Percentiles rank a stretch among this genome's conserved stretches.
These are phyloP conservation scores for Cordyceps fumosorosea DNA, from an alignment of 2,329 filamentous ascomycete genomes.

Conservation along the genomic window DNA sequence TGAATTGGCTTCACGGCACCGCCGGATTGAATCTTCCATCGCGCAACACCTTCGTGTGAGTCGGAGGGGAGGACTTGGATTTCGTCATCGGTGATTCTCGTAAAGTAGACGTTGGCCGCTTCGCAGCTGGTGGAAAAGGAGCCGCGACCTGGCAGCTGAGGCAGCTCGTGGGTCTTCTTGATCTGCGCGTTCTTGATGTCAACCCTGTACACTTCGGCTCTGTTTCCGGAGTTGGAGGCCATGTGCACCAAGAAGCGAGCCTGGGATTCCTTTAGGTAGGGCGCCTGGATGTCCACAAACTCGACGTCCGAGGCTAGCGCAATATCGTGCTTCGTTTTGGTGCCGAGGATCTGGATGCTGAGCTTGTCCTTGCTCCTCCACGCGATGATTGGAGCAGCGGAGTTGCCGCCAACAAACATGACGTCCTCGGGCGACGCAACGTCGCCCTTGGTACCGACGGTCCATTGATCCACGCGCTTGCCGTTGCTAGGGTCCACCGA, in stretches of 20 bases:
- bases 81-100: conserved; percentile 69
- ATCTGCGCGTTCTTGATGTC: conserved; percentile 63
- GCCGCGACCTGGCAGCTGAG: conserved; percentile 61
- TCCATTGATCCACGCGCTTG: conserved; percentile 63
- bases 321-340: conserved; percentile 50
- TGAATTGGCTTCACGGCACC: conserved; percentile 48
- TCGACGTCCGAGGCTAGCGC: conserved; percentile 40
- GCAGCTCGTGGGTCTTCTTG: conserved; percentile 73
- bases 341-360: conserved; percentile 64
- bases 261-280: conserved; percentile 62
- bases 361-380: conserved; percentile 67
- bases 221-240: conserved; percentile 61
- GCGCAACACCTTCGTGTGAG: conserved; percentile 68
- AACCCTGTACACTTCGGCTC: conserved; percentile 81
- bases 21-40: conserved; percentile 56
- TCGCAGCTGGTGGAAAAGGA: conserved; percentile 73
- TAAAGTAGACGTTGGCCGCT: conserved; percentile 83
- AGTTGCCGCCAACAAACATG: conserved; percentile 69
- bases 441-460: conserved; percentile 67
- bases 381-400: conserved; percentile 65
- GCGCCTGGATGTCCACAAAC: conserved; percentile 63
- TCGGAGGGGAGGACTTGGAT: conserved; percentile 66
- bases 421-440: conserved; percentile 58
- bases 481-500: conserved; percentile 69
- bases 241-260: conserved; percentile 84